phyloP scores from a whole-genome alignment of 441 rosid genomes.

The Lepidium campestre region DNA sequence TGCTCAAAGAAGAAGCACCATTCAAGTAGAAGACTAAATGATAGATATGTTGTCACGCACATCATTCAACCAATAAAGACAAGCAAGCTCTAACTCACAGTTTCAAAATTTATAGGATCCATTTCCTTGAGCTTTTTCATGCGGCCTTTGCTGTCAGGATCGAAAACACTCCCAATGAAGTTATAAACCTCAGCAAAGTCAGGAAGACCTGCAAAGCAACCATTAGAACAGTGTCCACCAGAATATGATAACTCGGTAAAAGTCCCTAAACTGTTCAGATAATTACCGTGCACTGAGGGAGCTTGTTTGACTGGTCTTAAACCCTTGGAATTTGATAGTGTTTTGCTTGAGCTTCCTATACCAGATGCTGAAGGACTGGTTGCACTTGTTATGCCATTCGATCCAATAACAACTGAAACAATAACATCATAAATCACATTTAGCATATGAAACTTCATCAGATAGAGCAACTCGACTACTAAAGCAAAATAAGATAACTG shows the following conservation, averaged over 20 bases:
- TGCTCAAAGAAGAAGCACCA: not conserved
- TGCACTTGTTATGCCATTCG: slow-evolving; percentile 42
- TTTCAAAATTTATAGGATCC: slow-evolving; percentile 74
- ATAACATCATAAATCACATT: slow-evolving; percentile 47
- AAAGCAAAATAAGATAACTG: not conserved
- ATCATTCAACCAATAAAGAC: not conserved
- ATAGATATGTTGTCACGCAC: not conserved
- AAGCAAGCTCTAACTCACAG: slow-evolving; percentile 40
- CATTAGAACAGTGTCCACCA: slow-evolving; percentile 4
- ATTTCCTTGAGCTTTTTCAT: slow-evolving; percentile 58
- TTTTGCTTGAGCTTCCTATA: slow-evolving; percentile 40
- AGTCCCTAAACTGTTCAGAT: not conserved
- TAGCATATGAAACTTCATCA: slow-evolving; percentile 46
- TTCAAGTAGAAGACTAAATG: not conserved
- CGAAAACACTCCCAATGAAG: slow-evolving; percentile 69
- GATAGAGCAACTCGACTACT: slow-evolving; percentile 22
- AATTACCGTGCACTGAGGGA: slow-evolving; percentile 51
- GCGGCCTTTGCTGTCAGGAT: slow-evolving; percentile 49
- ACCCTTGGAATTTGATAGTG: slow-evolving; percentile 33
- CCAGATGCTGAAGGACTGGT: slow-evolving; percentile 37
- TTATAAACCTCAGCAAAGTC: slow-evolving; percentile 66
- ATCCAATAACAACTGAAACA: slow-evolving; percentile 91
- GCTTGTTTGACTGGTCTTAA: slow-evolving; percentile 44
- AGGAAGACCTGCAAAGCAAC: slow-evolving; percentile 42
- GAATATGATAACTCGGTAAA: not conserved